Evolutionary conservation across 768 basidiomycete species (phyloP).

Genomic region (Termitomyces sp.): DNA sequence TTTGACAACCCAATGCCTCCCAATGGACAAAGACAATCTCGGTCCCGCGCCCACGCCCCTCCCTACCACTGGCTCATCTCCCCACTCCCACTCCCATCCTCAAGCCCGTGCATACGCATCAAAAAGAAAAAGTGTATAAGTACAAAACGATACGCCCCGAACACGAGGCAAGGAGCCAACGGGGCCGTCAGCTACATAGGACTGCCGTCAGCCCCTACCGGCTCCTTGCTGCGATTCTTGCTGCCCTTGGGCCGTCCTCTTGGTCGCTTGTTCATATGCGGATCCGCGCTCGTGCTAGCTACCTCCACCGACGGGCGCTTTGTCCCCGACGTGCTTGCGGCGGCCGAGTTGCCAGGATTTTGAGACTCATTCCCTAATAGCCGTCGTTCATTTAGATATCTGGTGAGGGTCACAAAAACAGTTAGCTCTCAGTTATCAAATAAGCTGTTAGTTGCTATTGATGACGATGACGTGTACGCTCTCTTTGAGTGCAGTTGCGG

Average conservation of each 20-base stretch:
- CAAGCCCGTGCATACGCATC: background rate
- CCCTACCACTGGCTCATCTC: background rate
- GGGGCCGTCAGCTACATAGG: slow-evolving; percentile 2
- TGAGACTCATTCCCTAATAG: slow-evolving; percentile 43
- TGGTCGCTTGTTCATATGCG: slow-evolving; percentile 43
- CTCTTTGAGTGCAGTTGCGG: background rate
- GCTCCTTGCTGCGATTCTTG: slow-evolving; percentile 42
- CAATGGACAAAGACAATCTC: background rate
- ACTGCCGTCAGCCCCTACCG: slow-evolving; percentile 2
- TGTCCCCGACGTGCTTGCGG: slow-evolving; percentile 14
- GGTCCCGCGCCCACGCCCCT: background rate
- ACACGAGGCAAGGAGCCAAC: background rate
- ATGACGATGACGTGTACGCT: background rate
- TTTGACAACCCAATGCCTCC: background rate
- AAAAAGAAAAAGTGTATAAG: background rate
- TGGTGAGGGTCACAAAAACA: slow-evolving; percentile 16
- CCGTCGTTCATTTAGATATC: slow-evolving; percentile 62
- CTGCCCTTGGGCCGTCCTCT: slow-evolving; percentile 70
- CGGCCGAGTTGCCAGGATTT: background rate
- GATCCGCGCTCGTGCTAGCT: slow-evolving; percentile 14
- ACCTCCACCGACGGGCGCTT: slow-evolving; percentile 26
- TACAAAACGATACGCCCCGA: background rate
- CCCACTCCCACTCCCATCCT: background rate
- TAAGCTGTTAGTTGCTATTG: background rate
- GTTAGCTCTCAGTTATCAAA: background rate